Conservation (phyloP, 129 eudicot species). For the Scalesia atractyloides region DNA sequence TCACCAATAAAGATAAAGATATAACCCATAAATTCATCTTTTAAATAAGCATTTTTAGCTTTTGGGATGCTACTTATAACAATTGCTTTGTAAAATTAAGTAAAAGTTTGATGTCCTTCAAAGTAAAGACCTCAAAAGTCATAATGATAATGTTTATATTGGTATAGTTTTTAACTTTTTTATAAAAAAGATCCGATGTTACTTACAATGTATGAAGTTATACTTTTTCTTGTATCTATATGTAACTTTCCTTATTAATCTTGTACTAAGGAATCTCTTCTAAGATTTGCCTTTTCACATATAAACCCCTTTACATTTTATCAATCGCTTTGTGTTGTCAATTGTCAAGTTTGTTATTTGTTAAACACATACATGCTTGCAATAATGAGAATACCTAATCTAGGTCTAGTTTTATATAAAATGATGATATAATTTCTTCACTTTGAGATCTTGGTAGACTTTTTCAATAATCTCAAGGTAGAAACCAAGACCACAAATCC, state of each 20-base stretch:
- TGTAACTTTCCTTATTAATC: background rate
- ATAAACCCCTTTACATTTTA: background rate
- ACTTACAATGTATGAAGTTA: background rate
- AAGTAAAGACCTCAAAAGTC: conserved; percentile 19
- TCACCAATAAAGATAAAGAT: conserved; percentile 37
- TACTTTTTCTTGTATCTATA: background rate
- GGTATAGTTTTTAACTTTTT: background rate
- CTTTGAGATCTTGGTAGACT: conserved; percentile 22
- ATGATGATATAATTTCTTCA: conserved; percentile 11
- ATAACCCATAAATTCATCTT: conserved; percentile 40
- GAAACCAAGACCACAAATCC: conserved; percentile 26
- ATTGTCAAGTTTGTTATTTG: background rate
- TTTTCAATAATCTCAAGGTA: conserved; percentile 24
- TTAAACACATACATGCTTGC: too few species aligned
- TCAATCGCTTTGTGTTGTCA: background rate
- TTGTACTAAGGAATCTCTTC: background rate
- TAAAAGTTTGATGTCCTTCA: conserved; percentile 25
- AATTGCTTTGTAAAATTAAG: conserved; percentile 19
- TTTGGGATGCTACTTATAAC: conserved; percentile 26
- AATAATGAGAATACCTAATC: background rate
- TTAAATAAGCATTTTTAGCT: conserved; percentile 26
- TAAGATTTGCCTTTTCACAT: background rate
- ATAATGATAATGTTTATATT: conserved; percentile 6
- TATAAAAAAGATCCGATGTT: background rate
- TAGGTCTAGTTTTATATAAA: background rate